A percentile compares a stretch with the other conserved stretches of the same genome.
These are phyloP conservation scores for Hymenoscyphus fraxineus DNA, from an alignment of 2,329 filamentous ascomycete genomes.

Conservation along the genomic window DNA sequence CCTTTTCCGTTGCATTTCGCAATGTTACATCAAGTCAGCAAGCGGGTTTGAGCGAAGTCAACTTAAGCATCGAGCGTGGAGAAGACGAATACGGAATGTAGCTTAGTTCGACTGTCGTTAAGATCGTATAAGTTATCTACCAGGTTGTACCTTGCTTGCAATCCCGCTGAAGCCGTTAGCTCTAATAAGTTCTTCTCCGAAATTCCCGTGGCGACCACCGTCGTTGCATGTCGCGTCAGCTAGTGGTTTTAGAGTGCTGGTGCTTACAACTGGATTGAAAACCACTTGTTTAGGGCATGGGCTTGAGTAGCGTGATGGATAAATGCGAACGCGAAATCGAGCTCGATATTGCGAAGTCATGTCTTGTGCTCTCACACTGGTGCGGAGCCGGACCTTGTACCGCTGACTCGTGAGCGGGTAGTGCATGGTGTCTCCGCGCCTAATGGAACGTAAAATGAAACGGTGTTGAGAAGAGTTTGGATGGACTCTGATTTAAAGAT, in stretches of 20 bases:
- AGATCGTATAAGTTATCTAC: background rate
- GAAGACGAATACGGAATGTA: constrained; percentile 1
- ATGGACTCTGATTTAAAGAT: background rate
- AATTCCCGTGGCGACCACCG: background rate
- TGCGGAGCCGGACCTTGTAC: constrained; percentile 6
- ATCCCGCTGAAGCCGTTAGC: background rate
- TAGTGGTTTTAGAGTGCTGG: background rate
- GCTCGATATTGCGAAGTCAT: background rate
- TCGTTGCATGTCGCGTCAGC: background rate
- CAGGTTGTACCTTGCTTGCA: background rate
- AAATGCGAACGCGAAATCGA: background rate
- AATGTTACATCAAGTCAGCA: background rate
- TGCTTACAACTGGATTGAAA: background rate
- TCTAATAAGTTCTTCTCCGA: background rate
- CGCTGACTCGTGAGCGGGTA: constrained; percentile 2
- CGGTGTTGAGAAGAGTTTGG: background rate
- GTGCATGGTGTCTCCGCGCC: background rate
- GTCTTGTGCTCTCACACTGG: background rate
- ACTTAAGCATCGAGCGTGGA: background rate
- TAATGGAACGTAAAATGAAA: background rate
- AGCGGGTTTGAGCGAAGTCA: background rate
- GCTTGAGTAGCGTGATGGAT: background rate
- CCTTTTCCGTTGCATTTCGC: background rate
- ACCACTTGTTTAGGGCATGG: background rate
- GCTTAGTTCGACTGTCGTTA: background rate